phyloP scores from a whole-genome alignment of 192 early-diverging fungal genomes.

The Podila verticillata region DNA sequence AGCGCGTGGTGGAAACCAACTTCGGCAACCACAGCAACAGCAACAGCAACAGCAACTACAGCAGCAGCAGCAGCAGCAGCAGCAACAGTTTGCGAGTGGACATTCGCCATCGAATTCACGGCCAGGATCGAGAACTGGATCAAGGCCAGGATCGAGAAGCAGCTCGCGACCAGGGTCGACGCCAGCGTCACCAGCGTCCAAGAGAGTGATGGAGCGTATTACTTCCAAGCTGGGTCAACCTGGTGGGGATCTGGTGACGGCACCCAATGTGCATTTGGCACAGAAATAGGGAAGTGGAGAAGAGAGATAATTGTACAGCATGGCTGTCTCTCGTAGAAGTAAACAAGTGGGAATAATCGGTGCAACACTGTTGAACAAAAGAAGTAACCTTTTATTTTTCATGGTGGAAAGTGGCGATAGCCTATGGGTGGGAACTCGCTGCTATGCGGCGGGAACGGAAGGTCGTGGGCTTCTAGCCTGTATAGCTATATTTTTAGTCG shows the following conservation, averaged over 20 bases:
- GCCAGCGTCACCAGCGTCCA: not conserved
- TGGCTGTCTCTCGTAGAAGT: no score
- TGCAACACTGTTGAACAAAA: no score
- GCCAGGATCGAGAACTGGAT: constrained; percentile 11
- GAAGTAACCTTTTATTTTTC: no score
- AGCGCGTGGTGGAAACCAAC: not conserved
- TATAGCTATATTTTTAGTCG: no score
- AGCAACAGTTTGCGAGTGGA: constrained; percentile 2
- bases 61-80: not conserved
- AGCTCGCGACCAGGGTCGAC: not conserved
- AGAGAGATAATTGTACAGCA: no score
- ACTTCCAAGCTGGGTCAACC: constrained; percentile 6
- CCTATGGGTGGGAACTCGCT: no score
- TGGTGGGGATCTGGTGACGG: not conserved
- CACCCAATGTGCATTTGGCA: constrained; percentile 18
- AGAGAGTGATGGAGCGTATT: constrained; percentile 19
- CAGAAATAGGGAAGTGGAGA: constrained; percentile 9
- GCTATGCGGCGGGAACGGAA: no score
- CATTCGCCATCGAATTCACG: constrained; percentile 11
- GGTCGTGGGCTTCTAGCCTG: no score
- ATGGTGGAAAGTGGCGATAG: no score
- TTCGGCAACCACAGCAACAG: not conserved
- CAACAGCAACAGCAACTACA: not conserved
- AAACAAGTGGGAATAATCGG: no score
- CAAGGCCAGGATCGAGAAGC: constrained; percentile 11